These are phyloP conservation scores for Globisporangium carolinianum DNA, from an alignment of 352 stramenopile genomes.

Conservation along the genomic window DNA sequence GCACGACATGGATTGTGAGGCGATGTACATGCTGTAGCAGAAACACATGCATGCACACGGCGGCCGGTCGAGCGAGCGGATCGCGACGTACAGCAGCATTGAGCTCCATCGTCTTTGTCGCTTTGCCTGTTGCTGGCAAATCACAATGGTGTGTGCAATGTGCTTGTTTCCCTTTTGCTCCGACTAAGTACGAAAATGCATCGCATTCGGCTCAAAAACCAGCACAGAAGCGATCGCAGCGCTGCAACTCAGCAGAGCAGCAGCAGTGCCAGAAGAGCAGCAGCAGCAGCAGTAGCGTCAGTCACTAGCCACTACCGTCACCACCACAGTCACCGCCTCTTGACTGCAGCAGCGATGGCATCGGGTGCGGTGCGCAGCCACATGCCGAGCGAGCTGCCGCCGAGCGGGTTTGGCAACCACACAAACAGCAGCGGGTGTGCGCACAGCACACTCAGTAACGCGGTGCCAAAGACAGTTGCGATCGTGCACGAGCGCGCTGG, in stretches of 20 bases:
- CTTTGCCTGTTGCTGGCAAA: neutral
- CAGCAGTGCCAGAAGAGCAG: no score
- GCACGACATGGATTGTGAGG: neutral
- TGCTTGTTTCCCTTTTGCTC: neutral
- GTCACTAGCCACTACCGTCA: no score
- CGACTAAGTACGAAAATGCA: no score
- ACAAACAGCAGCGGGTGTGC: neutral
- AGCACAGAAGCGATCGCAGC: no score
- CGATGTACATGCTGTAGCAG: neutral
- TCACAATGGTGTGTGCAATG: neutral
- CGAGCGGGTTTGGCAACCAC: constrained; percentile 2
- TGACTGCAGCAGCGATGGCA: no score
- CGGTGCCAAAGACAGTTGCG: neutral
- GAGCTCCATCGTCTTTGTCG: constrained; percentile 29
- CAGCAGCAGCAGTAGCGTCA: no score
- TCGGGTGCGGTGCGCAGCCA: constrained; percentile 5
- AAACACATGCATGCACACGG: neutral
- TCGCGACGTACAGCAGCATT: constrained; percentile 30
- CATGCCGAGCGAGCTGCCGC: constrained; percentile 7
- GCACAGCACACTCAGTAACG: neutral
- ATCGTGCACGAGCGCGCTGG: constrained; percentile 24
- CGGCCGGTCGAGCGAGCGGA: no score
- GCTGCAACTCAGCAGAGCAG: no score
- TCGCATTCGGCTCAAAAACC: no score
- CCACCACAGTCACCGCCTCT: no score